Conservation (phyloP, 2,329 filamentous ascomycete genomes). For the Geosmithia morbida region DNA sequence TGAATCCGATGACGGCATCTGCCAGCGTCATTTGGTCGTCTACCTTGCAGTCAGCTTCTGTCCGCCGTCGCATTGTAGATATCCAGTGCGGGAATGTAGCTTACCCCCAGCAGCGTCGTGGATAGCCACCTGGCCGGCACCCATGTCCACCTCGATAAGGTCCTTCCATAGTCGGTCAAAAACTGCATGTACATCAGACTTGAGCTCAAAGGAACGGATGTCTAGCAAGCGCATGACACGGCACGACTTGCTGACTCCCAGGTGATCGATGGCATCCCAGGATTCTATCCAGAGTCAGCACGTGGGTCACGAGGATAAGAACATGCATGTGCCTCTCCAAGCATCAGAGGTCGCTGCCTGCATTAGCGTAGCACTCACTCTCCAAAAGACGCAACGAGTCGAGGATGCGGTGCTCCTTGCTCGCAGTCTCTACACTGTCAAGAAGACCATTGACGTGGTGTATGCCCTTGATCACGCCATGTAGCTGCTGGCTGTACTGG, state of each 20-base stretch:
- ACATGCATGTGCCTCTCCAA: no score
- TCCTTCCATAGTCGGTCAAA: slow-evolving; percentile 58
- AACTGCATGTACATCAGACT: slow-evolving; percentile 48
- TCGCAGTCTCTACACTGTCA: slow-evolving; percentile 43
- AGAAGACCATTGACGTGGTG: slow-evolving; percentile 46
- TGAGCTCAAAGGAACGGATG: slow-evolving; percentile 49
- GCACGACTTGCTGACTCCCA: slow-evolving; percentile 47
- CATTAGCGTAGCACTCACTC: slow-evolving; percentile 20
- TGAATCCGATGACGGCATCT: slow-evolving; percentile 40
- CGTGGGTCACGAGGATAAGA: neutral
- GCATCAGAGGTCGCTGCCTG: no score
- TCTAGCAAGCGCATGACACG: slow-evolving; percentile 52
- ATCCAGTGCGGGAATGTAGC: slow-evolving; percentile 2
- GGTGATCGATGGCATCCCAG: slow-evolving; percentile 39
- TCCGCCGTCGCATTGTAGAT: neutral
- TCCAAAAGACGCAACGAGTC: slow-evolving; percentile 44
- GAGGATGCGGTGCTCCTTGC: slow-evolving; percentile 37
- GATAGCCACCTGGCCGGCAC: slow-evolving; percentile 40
- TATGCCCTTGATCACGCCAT: slow-evolving; percentile 33
- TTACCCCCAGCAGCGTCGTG: slow-evolving; percentile 34
- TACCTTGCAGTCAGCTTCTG: slow-evolving; percentile 7
- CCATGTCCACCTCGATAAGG: slow-evolving; percentile 47
- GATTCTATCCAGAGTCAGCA: slow-evolving; percentile 25
- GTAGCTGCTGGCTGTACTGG: slow-evolving; percentile 43
- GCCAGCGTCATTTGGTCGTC: slow-evolving; percentile 36